Conservation (phyloP, 345 rosid genomes). For the Pugionium cornutum region DNA sequence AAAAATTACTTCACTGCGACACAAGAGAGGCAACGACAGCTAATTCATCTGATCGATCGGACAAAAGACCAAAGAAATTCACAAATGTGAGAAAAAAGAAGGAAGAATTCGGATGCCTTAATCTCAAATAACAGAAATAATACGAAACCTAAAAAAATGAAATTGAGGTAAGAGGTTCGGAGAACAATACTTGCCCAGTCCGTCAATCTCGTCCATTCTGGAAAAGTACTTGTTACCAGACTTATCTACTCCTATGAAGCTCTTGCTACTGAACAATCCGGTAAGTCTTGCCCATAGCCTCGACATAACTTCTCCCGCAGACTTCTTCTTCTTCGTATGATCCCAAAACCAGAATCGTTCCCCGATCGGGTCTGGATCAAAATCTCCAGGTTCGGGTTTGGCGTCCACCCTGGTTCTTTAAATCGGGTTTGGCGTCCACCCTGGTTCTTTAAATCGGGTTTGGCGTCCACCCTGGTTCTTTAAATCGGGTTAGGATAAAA, state of each 20-base stretch:
- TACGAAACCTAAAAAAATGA: neutral
- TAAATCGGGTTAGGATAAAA: neutral
- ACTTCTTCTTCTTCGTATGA: neutral
- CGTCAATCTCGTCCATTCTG: constrained; percentile 76
- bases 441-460: neutral
- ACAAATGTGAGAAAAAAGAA: constrained; percentile 3
- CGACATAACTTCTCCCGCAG: constrained; percentile 50
- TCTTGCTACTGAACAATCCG: constrained; percentile 59
- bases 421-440: neutral
- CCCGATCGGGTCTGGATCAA: neutral
- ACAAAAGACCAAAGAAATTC: neutral
- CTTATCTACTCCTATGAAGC: constrained; percentile 58
- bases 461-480: neutral
- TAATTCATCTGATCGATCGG: constrained; percentile 3
- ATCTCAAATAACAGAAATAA: neutral
- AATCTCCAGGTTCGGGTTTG: neutral
- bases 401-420: neutral
- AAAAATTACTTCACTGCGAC: neutral
- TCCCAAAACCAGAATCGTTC: neutral
- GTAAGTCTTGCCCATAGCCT: constrained; percentile 65
- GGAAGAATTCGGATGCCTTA: neutral
- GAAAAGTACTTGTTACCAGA: constrained; percentile 80
- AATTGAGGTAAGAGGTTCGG: constrained; percentile 15
- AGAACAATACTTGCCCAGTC: constrained; percentile 60
- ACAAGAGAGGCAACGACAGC: neutral